These are phyloP conservation scores for Dichomitus squalens DNA, from an alignment of 1,284 basidiomycete genomes.

Conservation along the genomic window DNA sequence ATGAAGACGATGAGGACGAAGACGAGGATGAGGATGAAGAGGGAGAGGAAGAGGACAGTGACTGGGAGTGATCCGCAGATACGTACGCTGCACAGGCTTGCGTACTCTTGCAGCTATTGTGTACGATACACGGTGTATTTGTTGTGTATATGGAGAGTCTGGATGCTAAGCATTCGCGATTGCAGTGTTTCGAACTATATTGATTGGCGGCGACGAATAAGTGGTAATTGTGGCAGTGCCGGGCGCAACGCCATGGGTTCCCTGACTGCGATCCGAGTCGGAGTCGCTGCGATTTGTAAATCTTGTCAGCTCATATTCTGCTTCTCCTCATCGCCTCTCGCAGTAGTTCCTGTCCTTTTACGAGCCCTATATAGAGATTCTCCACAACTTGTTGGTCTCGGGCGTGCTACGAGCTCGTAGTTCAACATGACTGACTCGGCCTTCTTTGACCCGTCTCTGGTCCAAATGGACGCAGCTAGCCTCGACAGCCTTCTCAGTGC, in stretches of 20 bases:
- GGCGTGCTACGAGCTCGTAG: background rate
- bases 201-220: too few relatives aligned
- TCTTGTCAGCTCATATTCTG: too few relatives aligned
- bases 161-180: background rate
- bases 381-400: background rate
- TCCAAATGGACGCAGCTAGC: background rate
- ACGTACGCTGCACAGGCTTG: background rate
- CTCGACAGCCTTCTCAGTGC: background rate
- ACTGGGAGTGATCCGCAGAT: conserved; percentile 58
- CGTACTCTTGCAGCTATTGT: background rate
- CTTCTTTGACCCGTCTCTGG: background rate
- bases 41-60: conserved; percentile 51
- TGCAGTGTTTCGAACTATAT: background rate
- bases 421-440: background rate
- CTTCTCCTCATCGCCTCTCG: too few relatives aligned
- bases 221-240: too few relatives aligned
- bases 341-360: too few relatives aligned
- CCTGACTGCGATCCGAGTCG: too few relatives aligned
- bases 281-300: too few relatives aligned
- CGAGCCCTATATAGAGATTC: too few relatives aligned
- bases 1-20: conserved; percentile 40
- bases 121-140: background rate
- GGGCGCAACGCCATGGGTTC: too few relatives aligned
- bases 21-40: conserved; percentile 40
- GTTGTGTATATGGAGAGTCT: background rate